Percentiles rank a stretch among this genome's conserved stretches.
Conservation (phyloP, 352 stramenopile genomes). For the Globisporangium okanoganense region DNA sequence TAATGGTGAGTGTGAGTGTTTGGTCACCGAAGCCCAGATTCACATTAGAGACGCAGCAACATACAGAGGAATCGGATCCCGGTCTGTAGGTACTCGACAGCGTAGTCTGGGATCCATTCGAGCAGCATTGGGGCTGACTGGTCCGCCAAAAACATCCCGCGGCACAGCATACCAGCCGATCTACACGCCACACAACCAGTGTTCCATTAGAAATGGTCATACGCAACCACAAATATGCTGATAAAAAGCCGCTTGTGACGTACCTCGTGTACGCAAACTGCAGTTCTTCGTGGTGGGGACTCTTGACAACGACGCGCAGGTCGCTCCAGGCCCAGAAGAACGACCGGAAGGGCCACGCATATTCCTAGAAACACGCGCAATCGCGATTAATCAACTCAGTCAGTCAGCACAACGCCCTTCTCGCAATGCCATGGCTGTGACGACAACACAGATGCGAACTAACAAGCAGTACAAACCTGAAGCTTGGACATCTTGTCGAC, state of each 20-base stretch:
- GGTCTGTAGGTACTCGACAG: slow-evolving; percentile 37
- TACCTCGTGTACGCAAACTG: slow-evolving; percentile 56
- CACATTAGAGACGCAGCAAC: slow-evolving; percentile 5
- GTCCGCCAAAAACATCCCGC: slow-evolving; percentile 38
- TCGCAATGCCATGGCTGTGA: not conserved
- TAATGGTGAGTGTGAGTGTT: not conserved
- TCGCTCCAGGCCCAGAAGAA: slow-evolving; percentile 83
- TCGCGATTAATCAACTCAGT: not conserved
- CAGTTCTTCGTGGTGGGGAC: slow-evolving; percentile 39
- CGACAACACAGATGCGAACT: too few species aligned
- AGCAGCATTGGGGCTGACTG: slow-evolving; percentile 36
- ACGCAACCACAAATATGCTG: too few species aligned
- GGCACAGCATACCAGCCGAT: slow-evolving; percentile 50
- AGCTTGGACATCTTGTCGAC: slow-evolving; percentile 49
- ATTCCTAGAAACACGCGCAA: slow-evolving; percentile 22
- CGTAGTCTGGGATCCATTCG: slow-evolving; percentile 32
- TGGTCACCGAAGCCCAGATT: too few species aligned
- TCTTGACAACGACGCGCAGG: slow-evolving; percentile 57
- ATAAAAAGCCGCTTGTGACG: slow-evolving; percentile 3
- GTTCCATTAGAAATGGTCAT: not conserved
- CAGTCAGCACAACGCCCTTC: not conserved
- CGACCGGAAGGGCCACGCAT: slow-evolving; percentile 50
- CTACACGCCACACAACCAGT: slow-evolving; percentile 21
- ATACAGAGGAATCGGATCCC: slow-evolving; percentile 45
- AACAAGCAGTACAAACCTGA: slow-evolving; percentile 17